Percentiles rank a stretch among this genome's conserved stretches.
Conservation (phyloP, 179 eudicot genomes). For the Beta lomatogona region DNA sequence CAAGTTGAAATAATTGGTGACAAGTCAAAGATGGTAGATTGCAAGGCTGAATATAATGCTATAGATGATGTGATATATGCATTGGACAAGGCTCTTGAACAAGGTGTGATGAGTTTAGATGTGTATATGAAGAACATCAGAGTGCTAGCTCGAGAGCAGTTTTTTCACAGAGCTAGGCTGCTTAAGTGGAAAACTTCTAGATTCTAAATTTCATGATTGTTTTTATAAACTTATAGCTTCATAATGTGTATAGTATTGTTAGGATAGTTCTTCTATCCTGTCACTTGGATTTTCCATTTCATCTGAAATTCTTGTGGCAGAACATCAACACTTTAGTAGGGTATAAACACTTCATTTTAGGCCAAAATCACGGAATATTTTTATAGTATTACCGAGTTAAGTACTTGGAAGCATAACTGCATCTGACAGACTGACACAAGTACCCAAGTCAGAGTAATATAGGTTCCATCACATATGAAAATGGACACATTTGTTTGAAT, state of each 20-base stretch:
- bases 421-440: too few species aligned
- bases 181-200: neutral
- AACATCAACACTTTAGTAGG: too few species aligned
- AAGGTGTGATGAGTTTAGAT: constrained; percentile 22
- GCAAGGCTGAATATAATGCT: constrained; percentile 9
- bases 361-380: neutral
- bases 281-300: too few species aligned
- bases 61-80: constrained; percentile 27
- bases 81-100: constrained; percentile 26
- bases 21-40: constrained; percentile 25
- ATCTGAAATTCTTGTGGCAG: too few species aligned
- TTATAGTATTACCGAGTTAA: too few species aligned
- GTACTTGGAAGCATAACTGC: too few species aligned
- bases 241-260: neutral
- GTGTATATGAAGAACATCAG: constrained; percentile 25
- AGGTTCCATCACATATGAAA: too few species aligned
- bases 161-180: constrained; percentile 12
- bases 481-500: too few species aligned
- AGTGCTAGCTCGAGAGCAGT: constrained; percentile 21
- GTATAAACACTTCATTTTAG: neutral
- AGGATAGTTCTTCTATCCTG: too few species aligned
- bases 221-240: neutral
- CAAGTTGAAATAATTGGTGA: constrained; percentile 36
- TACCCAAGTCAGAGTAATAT: too few species aligned
- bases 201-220: neutral